Evolutionary conservation across 371 early-diverging fungal species (phyloP).

Genomic region (Mucor lusitanicus): DNA sequence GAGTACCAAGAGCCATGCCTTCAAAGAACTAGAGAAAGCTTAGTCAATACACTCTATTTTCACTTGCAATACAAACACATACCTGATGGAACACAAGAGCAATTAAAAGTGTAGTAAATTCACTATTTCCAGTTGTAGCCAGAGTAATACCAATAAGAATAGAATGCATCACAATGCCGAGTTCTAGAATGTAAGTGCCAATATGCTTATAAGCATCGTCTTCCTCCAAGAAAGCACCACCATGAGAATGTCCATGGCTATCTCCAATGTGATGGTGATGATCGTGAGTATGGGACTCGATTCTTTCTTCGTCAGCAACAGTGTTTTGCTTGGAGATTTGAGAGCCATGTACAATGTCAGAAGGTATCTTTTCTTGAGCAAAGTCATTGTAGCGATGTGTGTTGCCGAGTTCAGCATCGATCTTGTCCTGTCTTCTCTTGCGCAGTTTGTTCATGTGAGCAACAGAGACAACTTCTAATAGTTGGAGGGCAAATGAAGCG

Average conservation of each 20-base stretch:
- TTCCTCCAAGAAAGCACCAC: slow-evolving; percentile 41
- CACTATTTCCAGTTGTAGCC: slow-evolving; percentile 64
- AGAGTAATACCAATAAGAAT: slow-evolving; percentile 85
- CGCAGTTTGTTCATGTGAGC: slow-evolving; percentile 26
- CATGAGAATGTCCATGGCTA: slow-evolving; percentile 32
- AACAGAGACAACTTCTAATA: slow-evolving; percentile 40
- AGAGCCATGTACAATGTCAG: not conserved
- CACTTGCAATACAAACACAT: not conserved
- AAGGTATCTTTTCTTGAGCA: not conserved
- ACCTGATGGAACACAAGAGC: slow-evolving; percentile 91
- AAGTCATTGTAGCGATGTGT: not conserved
- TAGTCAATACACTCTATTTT: not conserved
- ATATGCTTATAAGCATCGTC: slow-evolving; percentile 34
- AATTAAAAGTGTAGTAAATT: slow-evolving; percentile 70
- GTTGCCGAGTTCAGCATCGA: slow-evolving; percentile 12
- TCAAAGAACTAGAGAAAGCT: slow-evolving; percentile 55
- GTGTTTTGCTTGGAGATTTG: not conserved
- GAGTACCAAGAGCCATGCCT: slow-evolving; percentile 58
- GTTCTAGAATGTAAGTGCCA: slow-evolving; percentile 71
- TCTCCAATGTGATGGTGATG: slow-evolving; percentile 4
- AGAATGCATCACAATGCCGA: slow-evolving; percentile 86
- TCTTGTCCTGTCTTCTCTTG: slow-evolving; percentile 3
- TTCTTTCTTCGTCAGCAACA: not conserved
- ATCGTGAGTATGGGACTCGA: not conserved
- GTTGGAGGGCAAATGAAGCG: slow-evolving; percentile 44